A percentile compares a stretch with the other conserved stretches of the same genome.
Conservation (phyloP, 176 grass and related monocot genomes). For the Saccharum spontaneum region DNA sequence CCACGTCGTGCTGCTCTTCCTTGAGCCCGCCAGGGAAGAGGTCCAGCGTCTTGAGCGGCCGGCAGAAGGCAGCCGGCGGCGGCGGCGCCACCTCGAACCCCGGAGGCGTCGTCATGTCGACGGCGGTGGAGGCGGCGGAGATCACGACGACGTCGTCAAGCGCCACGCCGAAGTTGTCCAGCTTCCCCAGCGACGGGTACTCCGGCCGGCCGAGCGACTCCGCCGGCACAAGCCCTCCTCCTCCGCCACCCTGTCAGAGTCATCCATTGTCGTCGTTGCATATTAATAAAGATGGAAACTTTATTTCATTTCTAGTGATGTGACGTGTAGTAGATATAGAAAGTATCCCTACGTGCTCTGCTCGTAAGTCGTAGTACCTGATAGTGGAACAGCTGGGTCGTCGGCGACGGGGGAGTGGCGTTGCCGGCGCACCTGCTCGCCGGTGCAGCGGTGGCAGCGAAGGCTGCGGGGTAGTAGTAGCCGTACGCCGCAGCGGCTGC, state of each 20-base stretch:
- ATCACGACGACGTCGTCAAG: neutral
- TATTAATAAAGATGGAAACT: neutral
- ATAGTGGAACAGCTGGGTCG: neutral
- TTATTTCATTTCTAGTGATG: neutral
- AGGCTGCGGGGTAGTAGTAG: slow-evolving; percentile 17
- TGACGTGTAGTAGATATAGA: no score
- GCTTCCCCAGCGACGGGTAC: slow-evolving; percentile 45
- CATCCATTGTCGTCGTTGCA: neutral
- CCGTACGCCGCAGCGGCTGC: neutral
- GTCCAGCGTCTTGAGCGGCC: slow-evolving; percentile 88
- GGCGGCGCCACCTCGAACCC: slow-evolving; percentile 26
- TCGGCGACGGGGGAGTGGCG: slow-evolving; percentile 18
- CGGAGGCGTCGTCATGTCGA: neutral
- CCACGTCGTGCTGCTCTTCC: slow-evolving; percentile 57
- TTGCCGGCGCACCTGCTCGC: slow-evolving; percentile 1
- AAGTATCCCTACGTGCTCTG: no score
- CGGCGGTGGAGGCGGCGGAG: neutral
- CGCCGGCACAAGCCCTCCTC: neutral
- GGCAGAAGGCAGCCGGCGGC: slow-evolving; percentile 27
- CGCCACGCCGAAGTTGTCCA: slow-evolving; percentile 46
- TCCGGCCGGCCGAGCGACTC: neutral
- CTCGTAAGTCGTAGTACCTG: neutral
- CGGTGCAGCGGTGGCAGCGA: neutral
- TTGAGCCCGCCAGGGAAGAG: slow-evolving; percentile 82
- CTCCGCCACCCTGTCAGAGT: neutral